Percentiles rank a stretch among this genome's conserved stretches.
phyloP scores from a whole-genome alignment of 345 rosid genomes.

The Sonneratia alba region DNA sequence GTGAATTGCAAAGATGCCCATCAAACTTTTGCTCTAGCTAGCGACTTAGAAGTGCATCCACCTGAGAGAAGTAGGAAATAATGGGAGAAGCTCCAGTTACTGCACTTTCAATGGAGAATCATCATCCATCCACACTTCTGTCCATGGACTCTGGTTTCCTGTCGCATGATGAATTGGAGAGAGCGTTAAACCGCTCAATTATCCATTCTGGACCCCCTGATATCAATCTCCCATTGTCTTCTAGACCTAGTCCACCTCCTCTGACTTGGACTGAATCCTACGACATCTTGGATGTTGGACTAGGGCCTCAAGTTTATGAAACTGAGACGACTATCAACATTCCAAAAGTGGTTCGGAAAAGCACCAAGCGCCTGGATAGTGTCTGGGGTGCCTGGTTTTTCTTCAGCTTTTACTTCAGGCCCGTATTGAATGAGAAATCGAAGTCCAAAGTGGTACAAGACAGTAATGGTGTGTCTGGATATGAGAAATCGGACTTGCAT shows the following conservation, averaged over 20 bases:
- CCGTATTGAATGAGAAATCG: conserved; percentile 41
- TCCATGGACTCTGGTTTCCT: conserved; percentile 39
- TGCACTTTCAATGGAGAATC: conserved; percentile 36
- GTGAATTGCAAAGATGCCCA: neutral
- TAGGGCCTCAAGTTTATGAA: conserved; percentile 29
- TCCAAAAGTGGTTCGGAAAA: conserved; percentile 32
- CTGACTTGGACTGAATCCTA: conserved; percentile 32
- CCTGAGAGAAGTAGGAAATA: neutral
- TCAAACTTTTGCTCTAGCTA: conserved; percentile 3
- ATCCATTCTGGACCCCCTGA: conserved; percentile 39
- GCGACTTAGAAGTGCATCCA: conserved; percentile 2
- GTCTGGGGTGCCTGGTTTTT: conserved; percentile 57
- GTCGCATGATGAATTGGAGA: conserved; percentile 36
- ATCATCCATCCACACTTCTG: conserved; percentile 39
- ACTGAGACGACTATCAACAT: conserved; percentile 20
- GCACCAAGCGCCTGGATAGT: conserved; percentile 36
- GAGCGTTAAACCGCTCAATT: conserved; percentile 23
- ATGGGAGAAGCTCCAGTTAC: conserved; percentile 12
- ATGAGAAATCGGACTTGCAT: conserved; percentile 38
- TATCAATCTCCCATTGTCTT: conserved; percentile 35
- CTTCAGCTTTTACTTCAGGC: conserved; percentile 44
- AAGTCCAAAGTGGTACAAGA: conserved; percentile 32
- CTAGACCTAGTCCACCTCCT: conserved; percentile 30
- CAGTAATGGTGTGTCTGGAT: conserved; percentile 39
- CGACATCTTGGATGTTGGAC: conserved; percentile 37